These are phyloP conservation scores for Jatropha multifida DNA, from an alignment of 441 rosid species.

Conservation along the genomic window DNA sequence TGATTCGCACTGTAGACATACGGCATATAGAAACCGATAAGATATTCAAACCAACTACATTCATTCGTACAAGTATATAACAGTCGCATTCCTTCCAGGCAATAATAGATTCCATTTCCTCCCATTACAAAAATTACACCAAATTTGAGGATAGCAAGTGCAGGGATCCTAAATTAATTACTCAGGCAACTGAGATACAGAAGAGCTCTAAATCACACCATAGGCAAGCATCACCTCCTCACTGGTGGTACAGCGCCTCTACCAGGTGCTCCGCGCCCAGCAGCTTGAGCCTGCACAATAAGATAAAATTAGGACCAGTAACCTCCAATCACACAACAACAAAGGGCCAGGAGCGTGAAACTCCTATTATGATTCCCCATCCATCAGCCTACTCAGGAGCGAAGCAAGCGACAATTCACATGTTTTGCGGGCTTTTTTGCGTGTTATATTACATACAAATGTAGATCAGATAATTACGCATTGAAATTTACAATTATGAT, in stretches of 20 bases:
- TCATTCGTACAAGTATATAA: slow-evolving; percentile 7
- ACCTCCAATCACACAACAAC: slow-evolving; percentile 3
- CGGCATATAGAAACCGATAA: neutral
- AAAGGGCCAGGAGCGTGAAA: neutral
- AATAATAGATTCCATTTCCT: neutral
- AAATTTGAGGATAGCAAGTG: slow-evolving; percentile 10
- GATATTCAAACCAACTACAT: slow-evolving; percentile 5
- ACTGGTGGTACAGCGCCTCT: slow-evolving; percentile 79
- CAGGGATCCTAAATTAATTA: slow-evolving; percentile 15
- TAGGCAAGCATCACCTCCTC: slow-evolving; percentile 47
- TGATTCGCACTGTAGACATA: no score
- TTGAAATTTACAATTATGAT: neutral
- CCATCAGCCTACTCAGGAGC: neutral
- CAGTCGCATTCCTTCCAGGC: neutral
- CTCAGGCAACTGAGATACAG: slow-evolving; percentile 12
- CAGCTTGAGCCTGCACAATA: slow-evolving; percentile 58
- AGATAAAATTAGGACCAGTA: slow-evolving; percentile 5
- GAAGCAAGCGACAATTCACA: neutral
- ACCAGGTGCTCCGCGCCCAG: slow-evolving; percentile 75
- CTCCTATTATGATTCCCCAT: neutral
- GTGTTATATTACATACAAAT: neutral
- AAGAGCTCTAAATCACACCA: slow-evolving; percentile 5
- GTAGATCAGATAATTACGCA: no score
- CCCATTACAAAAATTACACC: neutral
- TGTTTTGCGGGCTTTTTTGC: neutral